Evolutionary conservation across 2,329 filamentous ascomycete species (phyloP), one percentile per base, ranked within the genome.

Genomic region (Amauroascus niger): DNA sequence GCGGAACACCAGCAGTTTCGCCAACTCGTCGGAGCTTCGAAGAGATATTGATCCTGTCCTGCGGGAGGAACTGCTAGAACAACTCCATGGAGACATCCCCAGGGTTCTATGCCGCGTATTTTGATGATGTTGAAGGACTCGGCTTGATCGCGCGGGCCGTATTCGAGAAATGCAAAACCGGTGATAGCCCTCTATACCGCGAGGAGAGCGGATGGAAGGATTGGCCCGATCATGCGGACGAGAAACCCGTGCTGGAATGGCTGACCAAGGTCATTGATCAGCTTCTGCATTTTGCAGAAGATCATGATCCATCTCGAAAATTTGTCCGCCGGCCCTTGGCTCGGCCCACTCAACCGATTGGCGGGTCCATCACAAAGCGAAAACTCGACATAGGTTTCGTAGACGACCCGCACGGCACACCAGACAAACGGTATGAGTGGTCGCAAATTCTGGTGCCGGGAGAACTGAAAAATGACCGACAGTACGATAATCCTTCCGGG

Each of bases 381-480:
- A 71, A 69, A 56, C 54, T 69, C n/a, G 65, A 71, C 49, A 50
- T 71, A 49, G 62, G 63, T 20, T 67, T 76, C 22, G 62, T 71
- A 3, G 59, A 65, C 30, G 55, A 64, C 16, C 30, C 57, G 11
- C n/a, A n/a, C n/a, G n/a, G n/a, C n/a, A 61, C 6, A 11, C 16
- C 1, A 16, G 53, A 51, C 20, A 16, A 14, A 7, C 8, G 13
- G 16, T 52, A 44, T 22, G 2, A 22, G 14, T 52, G 49, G 49
- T 52, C 37, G 1, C 49, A 52, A 7, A 52, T 52, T 14, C 35
- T 52, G n/a, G 40, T 52, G 3, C 49, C 37, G 4, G 50, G 50
- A 18, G 50, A 53, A 13, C 63, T 77, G n/a, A 75, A 75, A 61
- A 72, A 68, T 52, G 76, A 77, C 55, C 32, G 6, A 18, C 16